Percentiles rank a stretch among this genome's conserved stretches.
Conservation (phyloP, 371 early-diverging fungal species). For the Enterospora canceri region DNA sequence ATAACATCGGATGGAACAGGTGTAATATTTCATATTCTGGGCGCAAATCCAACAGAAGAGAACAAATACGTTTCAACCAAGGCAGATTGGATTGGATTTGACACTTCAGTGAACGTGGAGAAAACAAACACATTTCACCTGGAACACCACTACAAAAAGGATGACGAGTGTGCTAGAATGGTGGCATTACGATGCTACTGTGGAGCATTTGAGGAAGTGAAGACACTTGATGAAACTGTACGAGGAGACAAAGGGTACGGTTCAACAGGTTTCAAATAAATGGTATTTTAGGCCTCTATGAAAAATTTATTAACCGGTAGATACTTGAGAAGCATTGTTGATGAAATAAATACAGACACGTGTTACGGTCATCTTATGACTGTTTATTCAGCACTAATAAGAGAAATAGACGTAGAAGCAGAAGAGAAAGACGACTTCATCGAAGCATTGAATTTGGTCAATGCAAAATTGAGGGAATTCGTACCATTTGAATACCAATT, state of each 20-base stretch:
- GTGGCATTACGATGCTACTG: not conserved
- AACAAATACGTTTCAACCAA: conserved; percentile 2
- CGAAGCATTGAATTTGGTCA: not conserved
- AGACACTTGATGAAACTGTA: conserved; percentile 5
- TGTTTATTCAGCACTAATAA: not conserved
- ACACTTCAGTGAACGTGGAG: not conserved
- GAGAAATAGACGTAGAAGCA: not conserved
- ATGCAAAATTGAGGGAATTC: not conserved
- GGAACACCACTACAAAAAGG: not conserved
- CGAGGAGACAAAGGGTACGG: conserved; percentile 18
- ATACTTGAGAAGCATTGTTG: no score
- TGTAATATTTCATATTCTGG: conserved; percentile 4
- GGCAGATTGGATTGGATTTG: not conserved
- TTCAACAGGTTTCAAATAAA: conserved; percentile 14
- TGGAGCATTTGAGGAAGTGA: not conserved
- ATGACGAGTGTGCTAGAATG: not conserved
- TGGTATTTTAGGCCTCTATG: no score
- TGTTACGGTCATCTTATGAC: no score
- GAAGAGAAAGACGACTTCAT: not conserved
- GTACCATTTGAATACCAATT: not conserved
- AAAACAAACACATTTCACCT: not conserved
- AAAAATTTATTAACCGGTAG: no score
- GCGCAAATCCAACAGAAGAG: not conserved
- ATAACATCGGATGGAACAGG: not conserved
- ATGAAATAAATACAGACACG: no score